These are phyloP conservation scores for Taiozyma sp. DNA, from an alignment of 1,139 yeast genomes.

Conservation along the genomic window DNA sequence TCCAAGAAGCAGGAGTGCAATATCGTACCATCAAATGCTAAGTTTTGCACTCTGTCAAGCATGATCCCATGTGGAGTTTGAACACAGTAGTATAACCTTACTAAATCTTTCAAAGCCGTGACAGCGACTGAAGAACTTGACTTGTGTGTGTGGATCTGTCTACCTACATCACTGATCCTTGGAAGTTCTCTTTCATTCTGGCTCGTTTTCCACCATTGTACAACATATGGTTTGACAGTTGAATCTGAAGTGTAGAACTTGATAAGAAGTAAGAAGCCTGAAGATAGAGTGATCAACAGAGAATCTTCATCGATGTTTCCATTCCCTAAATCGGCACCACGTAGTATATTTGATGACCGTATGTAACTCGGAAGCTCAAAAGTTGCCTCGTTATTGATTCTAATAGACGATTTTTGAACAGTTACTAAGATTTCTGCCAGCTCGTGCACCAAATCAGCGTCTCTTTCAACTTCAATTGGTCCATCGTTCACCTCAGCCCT, in stretches of 20 bases:
- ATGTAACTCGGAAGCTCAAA: conserved; percentile 34
- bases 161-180: conserved; percentile 32
- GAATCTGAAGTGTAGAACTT: conserved; percentile 26
- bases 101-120: conserved; percentile 32
- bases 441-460: conserved; percentile 8
- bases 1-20: conserved; percentile 41
- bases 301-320: conserved; percentile 33
- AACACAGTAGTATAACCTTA: conserved; percentile 35
- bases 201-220: conserved; percentile 46
- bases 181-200: conserved; percentile 19
- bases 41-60: conserved; percentile 35
- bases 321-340: conserved; percentile 22
- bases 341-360: conserved; percentile 33
- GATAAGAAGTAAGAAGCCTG: conserved; percentile 38
- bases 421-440: conserved; percentile 24
- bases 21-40: conserved; percentile 37
- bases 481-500: conserved; percentile 4
- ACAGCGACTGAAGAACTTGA: conserved; percentile 38
- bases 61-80: conserved; percentile 34
- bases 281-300: conserved; percentile 35
- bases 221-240: conserved; percentile 37
- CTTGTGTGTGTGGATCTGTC: conserved; percentile 30
- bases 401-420: conserved; percentile 33
- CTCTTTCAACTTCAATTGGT: conserved; percentile 1
- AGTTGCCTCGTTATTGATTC: conserved; percentile 29